Conservation (phyloP, 2,329 filamentous ascomycete genomes). For the Beauveria caledonica region DNA sequence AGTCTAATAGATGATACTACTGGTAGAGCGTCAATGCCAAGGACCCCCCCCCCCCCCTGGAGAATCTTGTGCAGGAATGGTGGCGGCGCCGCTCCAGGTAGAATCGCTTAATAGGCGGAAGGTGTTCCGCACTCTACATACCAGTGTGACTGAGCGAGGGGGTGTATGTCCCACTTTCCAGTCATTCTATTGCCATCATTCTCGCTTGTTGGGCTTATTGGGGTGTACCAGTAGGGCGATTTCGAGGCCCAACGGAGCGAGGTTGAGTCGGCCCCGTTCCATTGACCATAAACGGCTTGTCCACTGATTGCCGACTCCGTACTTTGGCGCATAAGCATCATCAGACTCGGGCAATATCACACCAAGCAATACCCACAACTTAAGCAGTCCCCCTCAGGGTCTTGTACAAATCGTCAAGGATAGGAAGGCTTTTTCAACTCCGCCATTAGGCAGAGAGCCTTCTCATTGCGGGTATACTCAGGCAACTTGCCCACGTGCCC, state of each 20-base stretch:
- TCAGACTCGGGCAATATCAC: background rate
- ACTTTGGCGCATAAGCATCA: background rate
- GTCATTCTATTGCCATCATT: background rate
- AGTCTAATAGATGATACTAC: background rate
- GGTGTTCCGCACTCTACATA: background rate
- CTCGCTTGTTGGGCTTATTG: background rate
- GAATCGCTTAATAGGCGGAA: conserved; percentile 8
- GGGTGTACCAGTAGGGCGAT: background rate
- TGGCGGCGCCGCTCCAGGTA: background rate
- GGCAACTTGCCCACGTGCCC: background rate
- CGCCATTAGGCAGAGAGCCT: background rate
- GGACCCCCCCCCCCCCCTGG: background rate
- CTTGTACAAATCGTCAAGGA: background rate
- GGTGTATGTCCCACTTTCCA: background rate
- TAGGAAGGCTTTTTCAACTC: background rate
- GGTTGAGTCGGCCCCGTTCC: background rate
- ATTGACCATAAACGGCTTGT: background rate
- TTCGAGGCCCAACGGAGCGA: background rate
- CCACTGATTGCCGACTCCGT: background rate
- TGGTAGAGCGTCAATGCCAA: background rate
- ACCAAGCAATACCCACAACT: background rate
- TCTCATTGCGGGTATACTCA: background rate
- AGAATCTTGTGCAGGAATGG: background rate
- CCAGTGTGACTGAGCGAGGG: background rate
- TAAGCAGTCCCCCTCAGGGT: background rate